Percentiles rank a stretch among this genome's conserved stretches.
Conservation (phyloP, 768 basidiomycete genomes). For the Boletus vinaceobasis region DNA sequence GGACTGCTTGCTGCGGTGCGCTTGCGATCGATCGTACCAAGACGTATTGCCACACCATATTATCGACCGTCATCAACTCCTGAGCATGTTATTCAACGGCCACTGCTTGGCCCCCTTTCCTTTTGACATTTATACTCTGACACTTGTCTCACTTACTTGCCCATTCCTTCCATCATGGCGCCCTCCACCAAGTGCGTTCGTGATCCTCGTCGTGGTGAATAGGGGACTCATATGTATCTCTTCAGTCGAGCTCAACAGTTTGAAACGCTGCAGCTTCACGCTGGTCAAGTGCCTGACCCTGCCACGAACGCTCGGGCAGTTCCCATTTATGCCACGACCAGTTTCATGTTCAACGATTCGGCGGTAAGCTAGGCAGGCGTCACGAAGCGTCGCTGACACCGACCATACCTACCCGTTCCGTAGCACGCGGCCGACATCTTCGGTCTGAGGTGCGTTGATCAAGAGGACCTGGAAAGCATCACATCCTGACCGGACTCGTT, state of each 20-base stretch:
- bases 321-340: slow-evolving; percentile 74
- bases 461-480: not conserved
- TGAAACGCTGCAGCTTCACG: slow-evolving; percentile 79
- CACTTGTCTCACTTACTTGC: not conserved
- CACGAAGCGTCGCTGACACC: no score
- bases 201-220: not conserved
- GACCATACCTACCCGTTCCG: not conserved
- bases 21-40: not conserved
- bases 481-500: not conserved
- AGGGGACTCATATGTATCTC: not conserved
- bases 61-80: not conserved
- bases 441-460: slow-evolving; percentile 6
- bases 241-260: slow-evolving; percentile 43
- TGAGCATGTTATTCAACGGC: not conserved
- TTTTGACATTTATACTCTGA: not conserved
- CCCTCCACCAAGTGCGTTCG: slow-evolving; percentile 2
- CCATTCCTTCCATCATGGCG: not conserved
- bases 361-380: slow-evolving; percentile 38
- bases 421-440: slow-evolving; percentile 17
- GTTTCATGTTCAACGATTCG: slow-evolving; percentile 68
- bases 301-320: slow-evolving; percentile 71
- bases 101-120: not conserved
- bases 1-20: not conserved
- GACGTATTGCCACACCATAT: not conserved
- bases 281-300: slow-evolving; percentile 60